phyloP scores from a whole-genome alignment of 1,284 basidiomycete species.

The Tetrapyrgos nigripes region DNA sequence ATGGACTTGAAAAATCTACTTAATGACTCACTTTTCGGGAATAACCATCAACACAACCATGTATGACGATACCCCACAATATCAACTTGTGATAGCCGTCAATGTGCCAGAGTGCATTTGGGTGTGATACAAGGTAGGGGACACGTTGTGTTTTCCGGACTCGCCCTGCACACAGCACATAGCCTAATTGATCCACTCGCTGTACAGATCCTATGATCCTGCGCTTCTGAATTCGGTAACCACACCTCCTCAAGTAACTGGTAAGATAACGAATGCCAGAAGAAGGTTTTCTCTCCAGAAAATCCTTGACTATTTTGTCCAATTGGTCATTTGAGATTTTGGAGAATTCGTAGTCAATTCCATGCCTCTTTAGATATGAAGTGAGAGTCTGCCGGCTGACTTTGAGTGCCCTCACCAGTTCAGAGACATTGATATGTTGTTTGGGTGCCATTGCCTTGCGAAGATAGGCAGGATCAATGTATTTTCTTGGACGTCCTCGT shows the following conservation, averaged over 20 bases:
- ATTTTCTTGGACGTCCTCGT: constrained; percentile 10
- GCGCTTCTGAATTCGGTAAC: not conserved
- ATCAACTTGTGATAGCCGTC: too few species aligned
- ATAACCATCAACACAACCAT: not conserved
- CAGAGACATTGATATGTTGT: not conserved
- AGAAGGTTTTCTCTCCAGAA: not conserved
- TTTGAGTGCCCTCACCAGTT: not conserved
- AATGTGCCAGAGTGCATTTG: not conserved
- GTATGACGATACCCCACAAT: not conserved
- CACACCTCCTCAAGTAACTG: not conserved
- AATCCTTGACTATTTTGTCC: not conserved
- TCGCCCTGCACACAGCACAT: not conserved
- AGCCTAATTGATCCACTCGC: not conserved
- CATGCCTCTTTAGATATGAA: not conserved
- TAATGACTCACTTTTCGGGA: not conserved
- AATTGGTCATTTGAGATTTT: not conserved
- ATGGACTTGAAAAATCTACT: not conserved
- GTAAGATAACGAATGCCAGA: not conserved
- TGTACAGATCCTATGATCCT: not conserved
- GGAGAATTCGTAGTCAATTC: not conserved
- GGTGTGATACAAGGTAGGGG: not conserved
- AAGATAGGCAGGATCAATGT: not conserved
- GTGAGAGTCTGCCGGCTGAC: not conserved
- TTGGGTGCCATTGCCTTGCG: constrained; percentile 5
- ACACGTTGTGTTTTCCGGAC: not conserved